A percentile compares a stretch with the other conserved stretches of the same genome.
Evolutionary conservation across 768 basidiomycete species (phyloP).

Genomic region (Gymnopilus junonius): DNA sequence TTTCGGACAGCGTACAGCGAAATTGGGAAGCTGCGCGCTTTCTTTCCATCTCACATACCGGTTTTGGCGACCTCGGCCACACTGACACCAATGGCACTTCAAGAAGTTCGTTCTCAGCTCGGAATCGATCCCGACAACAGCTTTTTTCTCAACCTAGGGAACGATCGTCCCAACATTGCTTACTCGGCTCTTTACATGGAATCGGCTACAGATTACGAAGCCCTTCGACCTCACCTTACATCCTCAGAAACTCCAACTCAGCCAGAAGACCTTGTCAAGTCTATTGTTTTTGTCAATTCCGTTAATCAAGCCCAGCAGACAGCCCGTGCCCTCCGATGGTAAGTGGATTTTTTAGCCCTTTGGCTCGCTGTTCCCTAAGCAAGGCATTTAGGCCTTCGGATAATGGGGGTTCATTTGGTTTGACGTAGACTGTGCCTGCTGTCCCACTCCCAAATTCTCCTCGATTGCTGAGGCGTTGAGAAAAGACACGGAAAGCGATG

Average conservation of each 20-base stretch:
- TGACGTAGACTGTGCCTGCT: slow-evolving; percentile 38
- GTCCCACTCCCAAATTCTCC: slow-evolving; percentile 39
- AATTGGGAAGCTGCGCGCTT: slow-evolving; percentile 31
- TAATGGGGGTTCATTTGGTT: slow-evolving; percentile 23
- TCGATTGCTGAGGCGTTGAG: slow-evolving; percentile 41
- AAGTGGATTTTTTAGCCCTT: slow-evolving; percentile 27
- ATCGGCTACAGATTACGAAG: slow-evolving; percentile 24
- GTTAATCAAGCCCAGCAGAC: slow-evolving; percentile 22
- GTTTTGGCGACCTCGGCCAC: slow-evolving; percentile 39
- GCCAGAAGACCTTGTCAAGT: slow-evolving; percentile 21
- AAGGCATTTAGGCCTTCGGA: slow-evolving; percentile 17
- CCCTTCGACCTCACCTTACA: slow-evolving; percentile 19
- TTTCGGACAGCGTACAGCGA: slow-evolving; percentile 35
- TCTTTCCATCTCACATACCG: slow-evolving; percentile 32
- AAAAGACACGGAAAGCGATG: slow-evolving; percentile 37
- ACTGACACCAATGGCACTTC: slow-evolving; percentile 28
- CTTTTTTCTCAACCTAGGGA: slow-evolving; percentile 41
- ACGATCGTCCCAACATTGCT: slow-evolving; percentile 39
- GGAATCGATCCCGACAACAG: slow-evolving; percentile 23
- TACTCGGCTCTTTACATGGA: slow-evolving; percentile 26
- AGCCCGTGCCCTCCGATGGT: slow-evolving; percentile 15
- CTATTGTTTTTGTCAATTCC: slow-evolving; percentile 28
- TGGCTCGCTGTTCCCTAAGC: slow-evolving; percentile 23
- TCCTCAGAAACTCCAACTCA: background rate
- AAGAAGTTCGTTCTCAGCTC: slow-evolving; percentile 27